phyloP scores from a whole-genome alignment of 2,329 filamentous ascomycete species.

The Cordyceps fumosorosea region DNA sequence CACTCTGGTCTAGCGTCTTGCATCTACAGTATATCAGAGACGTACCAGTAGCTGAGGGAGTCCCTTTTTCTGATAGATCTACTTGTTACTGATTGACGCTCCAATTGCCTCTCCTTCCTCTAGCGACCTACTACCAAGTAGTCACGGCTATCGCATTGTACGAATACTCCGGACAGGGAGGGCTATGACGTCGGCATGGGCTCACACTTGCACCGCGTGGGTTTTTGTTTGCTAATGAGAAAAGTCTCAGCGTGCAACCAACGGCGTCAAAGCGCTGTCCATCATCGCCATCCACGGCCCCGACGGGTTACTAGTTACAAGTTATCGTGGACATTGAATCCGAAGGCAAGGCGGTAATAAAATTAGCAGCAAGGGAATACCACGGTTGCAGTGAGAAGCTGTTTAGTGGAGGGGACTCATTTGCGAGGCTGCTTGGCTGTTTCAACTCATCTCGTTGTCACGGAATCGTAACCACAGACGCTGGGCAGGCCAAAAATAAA shows the following conservation, averaged over 20 bases:
- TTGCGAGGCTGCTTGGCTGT: neutral
- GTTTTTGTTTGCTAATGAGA: neutral
- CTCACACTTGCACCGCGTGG: neutral
- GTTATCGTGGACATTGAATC: neutral
- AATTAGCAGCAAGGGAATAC: neutral
- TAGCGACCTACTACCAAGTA: neutral
- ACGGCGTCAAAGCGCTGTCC: slow-evolving; percentile 2
- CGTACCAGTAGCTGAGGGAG: neutral
- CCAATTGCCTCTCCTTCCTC: neutral
- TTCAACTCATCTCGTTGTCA: neutral
- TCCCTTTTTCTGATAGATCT: neutral
- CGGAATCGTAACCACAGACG: neutral
- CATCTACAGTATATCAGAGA: neutral
- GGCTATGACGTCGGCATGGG: slow-evolving; percentile 4
- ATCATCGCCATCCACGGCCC: too few species aligned
- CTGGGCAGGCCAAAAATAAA: neutral
- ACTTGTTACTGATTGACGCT: too few species aligned
- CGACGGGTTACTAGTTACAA: neutral
- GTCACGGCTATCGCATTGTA: neutral
- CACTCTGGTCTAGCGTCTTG: neutral
- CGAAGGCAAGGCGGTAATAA: neutral
- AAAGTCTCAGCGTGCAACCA: neutral
- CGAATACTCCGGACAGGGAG: neutral
- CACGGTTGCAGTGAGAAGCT: neutral
- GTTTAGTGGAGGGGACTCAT: neutral